phyloP scores from a whole-genome alignment of 108 stramenopile species.

The Aurantiochytrium sp. region DNA sequence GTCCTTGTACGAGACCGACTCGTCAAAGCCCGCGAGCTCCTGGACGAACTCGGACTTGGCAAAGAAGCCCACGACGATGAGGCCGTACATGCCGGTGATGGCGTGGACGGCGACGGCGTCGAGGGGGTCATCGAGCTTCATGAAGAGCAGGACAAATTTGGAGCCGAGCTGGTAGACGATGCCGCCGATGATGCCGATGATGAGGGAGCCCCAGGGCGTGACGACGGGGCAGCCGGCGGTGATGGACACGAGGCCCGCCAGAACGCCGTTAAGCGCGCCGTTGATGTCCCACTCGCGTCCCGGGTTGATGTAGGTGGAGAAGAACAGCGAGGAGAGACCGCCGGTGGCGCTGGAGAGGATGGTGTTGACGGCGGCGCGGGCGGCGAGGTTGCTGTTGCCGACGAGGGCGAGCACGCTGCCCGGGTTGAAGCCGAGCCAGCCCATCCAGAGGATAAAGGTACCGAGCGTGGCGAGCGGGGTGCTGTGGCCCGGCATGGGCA shows the following conservation, averaged over 20 bases:
- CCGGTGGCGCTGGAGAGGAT: slow-evolving; percentile 5
- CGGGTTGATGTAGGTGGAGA: background rate
- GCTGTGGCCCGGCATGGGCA: background rate
- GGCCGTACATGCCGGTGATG: slow-evolving; percentile 71
- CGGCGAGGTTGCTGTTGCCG: slow-evolving; percentile 6
- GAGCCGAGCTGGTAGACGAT: slow-evolving; percentile 65
- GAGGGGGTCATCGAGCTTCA: slow-evolving; percentile 81
- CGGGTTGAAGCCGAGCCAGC: slow-evolving; percentile 91
- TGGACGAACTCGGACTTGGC: slow-evolving; percentile 40
- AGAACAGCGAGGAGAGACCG: background rate
- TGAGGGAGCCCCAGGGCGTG: slow-evolving; percentile 76
- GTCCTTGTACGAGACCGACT: background rate
- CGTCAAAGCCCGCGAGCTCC: slow-evolving; percentile 9
- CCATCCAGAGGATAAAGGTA: slow-evolving; percentile 84
- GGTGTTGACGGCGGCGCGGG: slow-evolving; percentile 1
- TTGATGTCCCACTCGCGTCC: background rate
- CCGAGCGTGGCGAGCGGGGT: slow-evolving; percentile 58
- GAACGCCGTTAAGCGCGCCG: background rate
- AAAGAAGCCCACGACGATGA: slow-evolving; percentile 70
- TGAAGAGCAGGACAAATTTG: slow-evolving; percentile 52
- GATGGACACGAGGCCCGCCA: slow-evolving; percentile 83
- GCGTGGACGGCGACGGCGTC: slow-evolving; percentile 87
- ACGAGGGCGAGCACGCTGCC: slow-evolving; percentile 66
- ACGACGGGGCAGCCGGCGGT: slow-evolving; percentile 78
- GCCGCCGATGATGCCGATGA: slow-evolving; percentile 74